phyloP scores from a whole-genome alignment of 2,329 filamentous ascomycete species.

The Pestalotiopsis sp. region DNA sequence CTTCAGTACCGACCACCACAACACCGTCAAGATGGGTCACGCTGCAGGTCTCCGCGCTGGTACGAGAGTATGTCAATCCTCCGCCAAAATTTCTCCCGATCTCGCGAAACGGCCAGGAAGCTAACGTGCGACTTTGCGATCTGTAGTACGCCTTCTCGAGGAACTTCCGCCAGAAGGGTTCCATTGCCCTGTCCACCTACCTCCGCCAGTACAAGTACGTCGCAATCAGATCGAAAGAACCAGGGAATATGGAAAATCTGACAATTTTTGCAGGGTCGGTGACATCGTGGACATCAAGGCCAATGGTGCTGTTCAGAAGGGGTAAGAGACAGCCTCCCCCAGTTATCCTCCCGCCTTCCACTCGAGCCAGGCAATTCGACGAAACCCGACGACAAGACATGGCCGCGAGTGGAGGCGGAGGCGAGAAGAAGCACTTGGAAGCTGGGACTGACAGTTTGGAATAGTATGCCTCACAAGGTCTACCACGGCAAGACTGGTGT shows the following conservation, averaged over 20 bases:
- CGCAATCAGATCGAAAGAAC: slow-evolving; percentile 19
- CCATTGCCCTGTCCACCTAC: slow-evolving; percentile 93
- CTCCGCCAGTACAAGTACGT: slow-evolving; percentile 86
- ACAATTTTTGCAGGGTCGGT: slow-evolving; percentile 71
- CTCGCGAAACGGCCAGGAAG: background rate
- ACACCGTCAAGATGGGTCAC: slow-evolving; percentile 77
- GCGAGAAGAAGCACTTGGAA: background rate
- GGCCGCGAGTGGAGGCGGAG: background rate
- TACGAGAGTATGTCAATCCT: slow-evolving; percentile 69
- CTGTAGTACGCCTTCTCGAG: slow-evolving; percentile 86
- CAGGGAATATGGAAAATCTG: slow-evolving; percentile 33
- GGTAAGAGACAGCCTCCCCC: slow-evolving; percentile 60
- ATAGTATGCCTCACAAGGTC: slow-evolving; percentile 97
- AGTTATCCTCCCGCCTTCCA: background rate
- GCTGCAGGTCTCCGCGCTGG: slow-evolving; percentile 84
- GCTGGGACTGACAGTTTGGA: slow-evolving; percentile 23
- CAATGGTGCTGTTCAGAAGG: slow-evolving; percentile 98
- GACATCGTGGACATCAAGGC: slow-evolving; percentile 99
- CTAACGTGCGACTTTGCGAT: slow-evolving; percentile 15
- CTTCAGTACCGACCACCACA: slow-evolving; percentile 38
- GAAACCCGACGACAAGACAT: background rate
- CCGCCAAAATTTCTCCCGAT: background rate
- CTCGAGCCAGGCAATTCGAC: background rate
- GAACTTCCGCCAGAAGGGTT: slow-evolving; percentile 92
- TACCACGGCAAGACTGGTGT: slow-evolving; percentile 99